Evolutionary conservation across 164 flowering plant species (phyloP).

Genomic region (Dillenia turbinata): DNA sequence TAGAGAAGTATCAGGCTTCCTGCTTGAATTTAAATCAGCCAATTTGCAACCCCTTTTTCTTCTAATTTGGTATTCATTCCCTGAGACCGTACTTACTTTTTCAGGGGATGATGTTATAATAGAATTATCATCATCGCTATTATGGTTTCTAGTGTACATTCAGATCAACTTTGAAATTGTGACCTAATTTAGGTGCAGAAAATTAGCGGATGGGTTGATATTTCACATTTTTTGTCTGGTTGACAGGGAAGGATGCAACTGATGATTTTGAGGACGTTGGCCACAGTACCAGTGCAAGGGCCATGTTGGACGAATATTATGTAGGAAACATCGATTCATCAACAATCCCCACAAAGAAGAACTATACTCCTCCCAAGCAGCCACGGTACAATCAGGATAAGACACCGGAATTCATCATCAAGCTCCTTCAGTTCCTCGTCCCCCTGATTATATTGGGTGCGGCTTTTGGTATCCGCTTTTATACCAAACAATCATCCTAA

Average conservation of each 20-base stretch:
- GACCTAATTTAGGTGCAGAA: not conserved
- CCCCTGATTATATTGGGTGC: conserved; percentile 68
- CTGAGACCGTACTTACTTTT: no score
- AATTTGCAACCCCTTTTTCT: no score
- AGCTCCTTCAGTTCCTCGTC: conserved; percentile 80
- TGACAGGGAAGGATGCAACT: conserved; percentile 64
- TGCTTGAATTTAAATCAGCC: no score
- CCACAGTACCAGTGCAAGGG: conserved; percentile 49
- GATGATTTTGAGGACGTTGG: conserved; percentile 68
- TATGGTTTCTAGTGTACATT: not conserved
- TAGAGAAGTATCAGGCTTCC: no score
- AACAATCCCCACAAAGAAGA: conserved; percentile 36
- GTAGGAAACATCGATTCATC: conserved; percentile 52
- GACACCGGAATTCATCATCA: conserved; percentile 65
- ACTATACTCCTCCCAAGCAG: conserved; percentile 49
- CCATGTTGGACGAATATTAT: conserved; percentile 47
- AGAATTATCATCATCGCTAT: no score
- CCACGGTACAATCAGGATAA: conserved; percentile 54
- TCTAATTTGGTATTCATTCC: no score
- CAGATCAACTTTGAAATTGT: not conserved
- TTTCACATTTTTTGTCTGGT: not conserved
- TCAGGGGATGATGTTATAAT: no score
- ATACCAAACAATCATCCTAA: conserved; percentile 49
- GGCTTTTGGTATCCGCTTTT: conserved; percentile 72
- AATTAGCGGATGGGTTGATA: not conserved